phyloP scores from a whole-genome alignment of 192 early-diverging fungal species.

The Backusella australiensis region DNA sequence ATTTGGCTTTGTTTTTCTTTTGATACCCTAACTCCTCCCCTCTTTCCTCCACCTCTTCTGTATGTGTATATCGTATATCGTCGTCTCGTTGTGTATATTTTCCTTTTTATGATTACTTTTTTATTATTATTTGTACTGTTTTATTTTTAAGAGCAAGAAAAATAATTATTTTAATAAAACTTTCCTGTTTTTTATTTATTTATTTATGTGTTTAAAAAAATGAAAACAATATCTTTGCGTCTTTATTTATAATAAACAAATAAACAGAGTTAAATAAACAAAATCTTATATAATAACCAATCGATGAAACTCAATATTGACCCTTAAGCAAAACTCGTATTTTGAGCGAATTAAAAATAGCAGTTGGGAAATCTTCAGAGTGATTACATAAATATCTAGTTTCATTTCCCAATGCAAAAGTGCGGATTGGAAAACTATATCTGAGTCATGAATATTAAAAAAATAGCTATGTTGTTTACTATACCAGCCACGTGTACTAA shows the following conservation, averaged over 20 bases:
- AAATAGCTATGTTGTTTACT: neutral
- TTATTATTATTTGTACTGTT: neutral
- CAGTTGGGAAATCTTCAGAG: neutral
- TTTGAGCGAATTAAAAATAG: neutral
- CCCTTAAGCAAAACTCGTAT: neutral
- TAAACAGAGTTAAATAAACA: neutral
- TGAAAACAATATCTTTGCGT: neutral
- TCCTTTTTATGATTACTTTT: neutral
- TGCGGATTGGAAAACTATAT: neutral
- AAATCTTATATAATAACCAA: neutral
- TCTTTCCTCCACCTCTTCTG: neutral
- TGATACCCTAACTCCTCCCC: neutral
- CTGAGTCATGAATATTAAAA: neutral
- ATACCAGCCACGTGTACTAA: no score
- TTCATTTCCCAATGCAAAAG: neutral
- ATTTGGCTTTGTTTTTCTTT: neutral
- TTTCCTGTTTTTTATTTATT: neutral
- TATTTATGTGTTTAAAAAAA: neutral
- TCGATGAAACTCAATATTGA: neutral
- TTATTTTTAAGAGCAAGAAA: neutral
- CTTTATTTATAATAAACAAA: neutral
- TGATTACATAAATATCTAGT: neutral
- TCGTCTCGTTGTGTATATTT: neutral
- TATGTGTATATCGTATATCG: constrained; percentile 6
- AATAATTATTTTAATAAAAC: neutral